These are phyloP conservation scores for Metschnikowia sp. DNA, from an alignment of 805 yeast genomes.

Conservation along the genomic window DNA sequence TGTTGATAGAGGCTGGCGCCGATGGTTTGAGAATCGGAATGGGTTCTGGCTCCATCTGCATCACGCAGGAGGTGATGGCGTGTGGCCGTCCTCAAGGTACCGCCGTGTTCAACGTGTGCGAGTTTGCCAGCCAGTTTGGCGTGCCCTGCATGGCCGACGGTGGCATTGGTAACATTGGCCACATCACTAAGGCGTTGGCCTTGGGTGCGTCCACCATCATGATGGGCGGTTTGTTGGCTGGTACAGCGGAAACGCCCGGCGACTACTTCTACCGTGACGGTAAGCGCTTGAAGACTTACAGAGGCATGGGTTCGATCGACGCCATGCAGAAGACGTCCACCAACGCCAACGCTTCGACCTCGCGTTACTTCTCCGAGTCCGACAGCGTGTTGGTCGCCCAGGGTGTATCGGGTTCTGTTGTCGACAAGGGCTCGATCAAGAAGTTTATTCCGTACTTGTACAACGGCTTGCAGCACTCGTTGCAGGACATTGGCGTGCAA, in stretches of 20 bases:
- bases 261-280: constrained; percentile 97
- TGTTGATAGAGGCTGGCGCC: constrained; percentile 83
- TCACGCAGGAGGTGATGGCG: constrained; percentile 99
- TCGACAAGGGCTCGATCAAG: constrained; percentile 92
- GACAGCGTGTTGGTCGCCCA: constrained; percentile 97
- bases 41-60: constrained; percentile 99
- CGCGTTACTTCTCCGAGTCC: constrained; percentile 95
- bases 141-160: constrained; percentile 99
- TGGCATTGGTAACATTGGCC: constrained; percentile 98
- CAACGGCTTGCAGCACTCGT: constrained; percentile 96
- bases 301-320: constrained; percentile 99
- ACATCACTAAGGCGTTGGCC: constrained; percentile 93
- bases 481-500: constrained; percentile 92
- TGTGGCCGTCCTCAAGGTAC: constrained; percentile 99
- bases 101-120: constrained; percentile 91
- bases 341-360: constrained; percentile 94
- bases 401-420: constrained; percentile 96
- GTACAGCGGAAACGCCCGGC: constrained; percentile 98
- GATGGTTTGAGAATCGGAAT: constrained; percentile 98
- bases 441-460: constrained; percentile 92
- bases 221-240: constrained; percentile 99
- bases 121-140: constrained; percentile 92
- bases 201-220: constrained; percentile 95
- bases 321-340: constrained; percentile 92
- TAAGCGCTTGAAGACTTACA: constrained; percentile 91